Evolutionary conservation across 2,329 filamentous ascomycete genomes (phyloP).

Genomic region (Pseudogymnoascus pannorum): DNA sequence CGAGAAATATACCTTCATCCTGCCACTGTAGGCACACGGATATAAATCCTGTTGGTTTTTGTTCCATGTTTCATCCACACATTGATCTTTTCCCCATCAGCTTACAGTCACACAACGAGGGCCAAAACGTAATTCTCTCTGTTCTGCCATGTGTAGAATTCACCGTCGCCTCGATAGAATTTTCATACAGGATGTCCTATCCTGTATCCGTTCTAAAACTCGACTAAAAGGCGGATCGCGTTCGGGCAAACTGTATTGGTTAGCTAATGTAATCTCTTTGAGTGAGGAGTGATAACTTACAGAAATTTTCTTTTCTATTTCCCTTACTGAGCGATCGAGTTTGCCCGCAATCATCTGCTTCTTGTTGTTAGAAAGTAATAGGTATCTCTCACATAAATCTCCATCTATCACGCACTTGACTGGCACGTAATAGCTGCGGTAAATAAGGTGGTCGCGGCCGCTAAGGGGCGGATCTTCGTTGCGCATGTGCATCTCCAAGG

Average conservation of each 20-base stretch:
- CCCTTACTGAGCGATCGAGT: constrained; percentile 78
- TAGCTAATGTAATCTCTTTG: background rate
- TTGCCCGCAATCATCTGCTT: constrained; percentile 94
- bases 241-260: background rate
- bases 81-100: background rate
- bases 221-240: too few species aligned
- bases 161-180: too few species aligned
- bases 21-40: background rate
- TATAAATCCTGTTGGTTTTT: background rate
- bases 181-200: too few species aligned
- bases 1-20: background rate
- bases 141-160: too few species aligned
- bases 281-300: constrained; percentile 31
- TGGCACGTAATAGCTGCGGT: constrained; percentile 88
- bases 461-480: constrained; percentile 80
- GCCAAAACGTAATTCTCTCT: background rate
- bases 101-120: background rate
- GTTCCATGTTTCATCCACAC: background rate
- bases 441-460: constrained; percentile 90
- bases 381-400: constrained; percentile 88
- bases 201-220: too few species aligned
- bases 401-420: constrained; percentile 96
- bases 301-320: constrained; percentile 94
- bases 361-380: constrained; percentile 74
- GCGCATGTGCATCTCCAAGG: constrained; percentile 78